Base-by-base conservation (phyloP, 257 asterid genomes). In the Solanum commersonii region DNA sequence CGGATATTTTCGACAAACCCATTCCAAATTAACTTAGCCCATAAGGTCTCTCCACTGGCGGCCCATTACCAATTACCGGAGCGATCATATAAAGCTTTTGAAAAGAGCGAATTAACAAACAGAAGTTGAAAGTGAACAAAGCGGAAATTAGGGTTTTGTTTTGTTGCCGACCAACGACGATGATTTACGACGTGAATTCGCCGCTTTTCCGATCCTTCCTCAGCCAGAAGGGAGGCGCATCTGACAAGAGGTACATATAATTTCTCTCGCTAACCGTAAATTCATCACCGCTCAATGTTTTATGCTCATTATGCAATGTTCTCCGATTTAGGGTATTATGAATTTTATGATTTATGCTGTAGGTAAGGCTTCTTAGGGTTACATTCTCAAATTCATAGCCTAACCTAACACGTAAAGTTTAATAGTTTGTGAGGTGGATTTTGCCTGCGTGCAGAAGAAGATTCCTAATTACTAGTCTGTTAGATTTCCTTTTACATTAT, bases 201-300 rank as follows among this genome's bases (percentile, higher is more conserved):
- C 92, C 93, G 15, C 93, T 91, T 79, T 91, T 91, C 91, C 93
- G 93, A 33, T 91, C 92, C 38, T 91, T 91, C 89, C 93, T 91
- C 88, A 90, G 93, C 90, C 93, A 91, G 90, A 91, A 91, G 71
- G 92, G 93, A 70, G 92, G 93, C 67, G 84, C 90, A 40, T 89
- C 93, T 5, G 93, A 91, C 33, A 90, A 91, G 89, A 88, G 93
- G 93, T 91, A 52, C 82, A 23, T 3, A 5, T 44, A 9, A 46
- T 20, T 86, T 46, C 10, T 49, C 60, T 31, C 10, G 3, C 76
- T 29, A 46, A 29, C 71, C 23, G 5, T 25, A 13, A 79, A 79
- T 81, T 79, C 67, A 44, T 44, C 40, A 7, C 2, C 3, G 85
- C 16, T 16, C 67, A 44, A 4, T 79, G 27, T 79, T 79, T 42